These are phyloP conservation scores for Populus deltoides DNA, from an alignment of 345 rosid genomes.

Conservation along the genomic window DNA sequence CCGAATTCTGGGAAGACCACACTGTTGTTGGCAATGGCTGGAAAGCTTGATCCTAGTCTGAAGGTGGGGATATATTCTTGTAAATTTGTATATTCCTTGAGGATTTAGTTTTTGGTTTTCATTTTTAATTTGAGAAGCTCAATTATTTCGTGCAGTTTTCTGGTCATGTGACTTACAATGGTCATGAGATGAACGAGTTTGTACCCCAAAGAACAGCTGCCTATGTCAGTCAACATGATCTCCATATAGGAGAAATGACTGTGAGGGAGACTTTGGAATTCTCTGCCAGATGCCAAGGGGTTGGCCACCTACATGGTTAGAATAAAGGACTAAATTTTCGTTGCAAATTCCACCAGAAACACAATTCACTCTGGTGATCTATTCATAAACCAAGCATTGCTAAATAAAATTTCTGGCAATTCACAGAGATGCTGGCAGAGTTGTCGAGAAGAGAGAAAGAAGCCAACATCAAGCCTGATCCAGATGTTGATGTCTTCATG, in stretches of 20 bases:
- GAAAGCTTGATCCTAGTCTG: conserved; percentile 58
- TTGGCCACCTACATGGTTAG: conserved; percentile 67
- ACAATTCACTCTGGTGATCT: not conserved
- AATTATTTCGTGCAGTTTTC: conserved; percentile 36
- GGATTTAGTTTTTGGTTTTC: not conserved
- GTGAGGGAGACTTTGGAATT: conserved; percentile 77
- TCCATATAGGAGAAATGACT: conserved; percentile 59
- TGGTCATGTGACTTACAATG: conserved; percentile 64
- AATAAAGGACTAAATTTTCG: not conserved
- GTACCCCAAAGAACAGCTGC: conserved; percentile 65
- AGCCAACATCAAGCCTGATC: conserved; percentile 77
- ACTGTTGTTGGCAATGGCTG: conserved; percentile 69
- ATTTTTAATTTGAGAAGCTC: not conserved
- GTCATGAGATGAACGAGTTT: conserved; percentile 48
- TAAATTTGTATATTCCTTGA: not conserved
- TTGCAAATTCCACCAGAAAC: no score
- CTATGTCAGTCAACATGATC: conserved; percentile 66
- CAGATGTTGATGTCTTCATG: conserved; percentile 76
- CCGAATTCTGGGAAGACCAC: conserved; percentile 86
- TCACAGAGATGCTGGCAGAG: conserved; percentile 63
- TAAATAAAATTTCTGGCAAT: not conserved
- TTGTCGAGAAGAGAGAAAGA: conserved; percentile 75
- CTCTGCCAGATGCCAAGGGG: conserved; percentile 66
- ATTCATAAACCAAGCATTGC: not conserved
- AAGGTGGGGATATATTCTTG: conserved; percentile 37